phyloP scores from a whole-genome alignment of 345 rosid species.

The Camelina neglecta region DNA sequence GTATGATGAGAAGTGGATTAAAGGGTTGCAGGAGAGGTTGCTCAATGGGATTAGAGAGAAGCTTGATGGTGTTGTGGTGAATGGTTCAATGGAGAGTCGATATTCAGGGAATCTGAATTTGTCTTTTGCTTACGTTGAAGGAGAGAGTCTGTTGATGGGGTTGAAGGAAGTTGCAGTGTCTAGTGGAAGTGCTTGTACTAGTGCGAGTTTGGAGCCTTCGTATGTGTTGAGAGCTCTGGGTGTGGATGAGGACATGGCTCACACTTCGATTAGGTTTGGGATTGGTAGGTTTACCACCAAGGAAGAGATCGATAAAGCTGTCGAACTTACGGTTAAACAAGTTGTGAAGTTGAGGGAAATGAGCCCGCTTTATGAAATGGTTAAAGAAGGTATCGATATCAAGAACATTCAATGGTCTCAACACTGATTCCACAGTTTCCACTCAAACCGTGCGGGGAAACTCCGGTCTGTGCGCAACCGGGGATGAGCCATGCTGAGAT shows the following conservation, averaged over 20 bases:
- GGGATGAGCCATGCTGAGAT: conserved; percentile 16
- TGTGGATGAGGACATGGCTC: conserved; percentile 99
- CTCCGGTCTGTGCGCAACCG: conserved; percentile 4
- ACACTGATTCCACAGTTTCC: conserved; percentile 52
- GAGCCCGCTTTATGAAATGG: conserved; percentile 99
- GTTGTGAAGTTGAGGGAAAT: conserved; percentile 93
- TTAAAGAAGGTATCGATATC: conserved; percentile 83
- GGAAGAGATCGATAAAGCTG: conserved; percentile 82
- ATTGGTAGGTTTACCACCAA: conserved; percentile 94
- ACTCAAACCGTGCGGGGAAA: not conserved
- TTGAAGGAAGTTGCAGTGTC: conserved; percentile 97
- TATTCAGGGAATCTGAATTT: conserved; percentile 84
- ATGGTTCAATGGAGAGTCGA: conserved; percentile 82
- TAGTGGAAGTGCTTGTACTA: conserved; percentile 98
- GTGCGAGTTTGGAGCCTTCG: conserved; percentile 97
- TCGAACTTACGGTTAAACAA: conserved; percentile 84
- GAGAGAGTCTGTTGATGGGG: conserved; percentile 98
- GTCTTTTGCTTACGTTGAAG: conserved; percentile 96
- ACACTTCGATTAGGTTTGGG: conserved; percentile 94
- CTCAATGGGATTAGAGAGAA: conserved; percentile 70
- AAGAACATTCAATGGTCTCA: conserved; percentile 92
- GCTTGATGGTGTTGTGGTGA: conserved; percentile 86
- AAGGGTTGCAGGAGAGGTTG: conserved; percentile 67
- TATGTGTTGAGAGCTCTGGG: conserved; percentile 96
- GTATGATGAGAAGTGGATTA: conserved; percentile 75